phyloP scores from a whole-genome alignment of 192 early-diverging fungal genomes.

The Spinellus fusiger region DNA sequence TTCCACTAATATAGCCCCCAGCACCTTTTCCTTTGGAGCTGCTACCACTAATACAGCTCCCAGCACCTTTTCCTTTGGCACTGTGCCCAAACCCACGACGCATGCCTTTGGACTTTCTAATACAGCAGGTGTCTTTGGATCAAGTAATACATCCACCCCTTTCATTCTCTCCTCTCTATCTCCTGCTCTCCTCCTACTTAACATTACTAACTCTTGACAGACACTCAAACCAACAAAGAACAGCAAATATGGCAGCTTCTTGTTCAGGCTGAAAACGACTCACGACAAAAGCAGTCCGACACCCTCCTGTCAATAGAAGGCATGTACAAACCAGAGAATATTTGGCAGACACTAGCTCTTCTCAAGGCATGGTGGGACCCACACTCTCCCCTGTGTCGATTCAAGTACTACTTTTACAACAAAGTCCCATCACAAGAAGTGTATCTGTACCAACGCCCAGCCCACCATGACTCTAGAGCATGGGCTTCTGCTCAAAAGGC shows the following conservation, averaged over 20 bases:
- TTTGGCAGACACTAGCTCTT: conserved; percentile 59
- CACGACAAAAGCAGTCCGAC: conserved; percentile 33
- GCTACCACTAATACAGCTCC: neutral
- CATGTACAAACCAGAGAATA: conserved; percentile 25
- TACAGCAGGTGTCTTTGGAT: neutral
- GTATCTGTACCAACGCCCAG: conserved; percentile 64
- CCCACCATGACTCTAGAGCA: conserved; percentile 58
- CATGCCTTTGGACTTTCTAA: neutral
- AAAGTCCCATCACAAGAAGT: conserved; percentile 82
- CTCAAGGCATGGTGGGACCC: conserved; percentile 80
- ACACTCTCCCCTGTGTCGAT: conserved; percentile 67
- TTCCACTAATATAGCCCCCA: neutral
- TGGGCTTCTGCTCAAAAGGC: conserved; percentile 81
- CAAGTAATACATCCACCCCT: neutral
- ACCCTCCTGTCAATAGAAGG: conserved; percentile 15
- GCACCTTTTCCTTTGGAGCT: neutral
- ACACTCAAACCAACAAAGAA: conserved; percentile 16
- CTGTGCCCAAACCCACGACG: neutral
- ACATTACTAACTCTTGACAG: neutral
- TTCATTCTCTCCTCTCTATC: neutral
- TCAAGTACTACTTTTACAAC: conserved; percentile 96
- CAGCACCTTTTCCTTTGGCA: conserved; percentile 6
- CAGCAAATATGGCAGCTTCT: conserved; percentile 23
- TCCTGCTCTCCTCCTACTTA: neutral
- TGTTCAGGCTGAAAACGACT: conserved; percentile 30